A percentile compares a stretch with the other conserved stretches of the same genome.
phyloP scores from a whole-genome alignment of 108 stramenopile species.

The Nannochloropsis gaditana region DNA sequence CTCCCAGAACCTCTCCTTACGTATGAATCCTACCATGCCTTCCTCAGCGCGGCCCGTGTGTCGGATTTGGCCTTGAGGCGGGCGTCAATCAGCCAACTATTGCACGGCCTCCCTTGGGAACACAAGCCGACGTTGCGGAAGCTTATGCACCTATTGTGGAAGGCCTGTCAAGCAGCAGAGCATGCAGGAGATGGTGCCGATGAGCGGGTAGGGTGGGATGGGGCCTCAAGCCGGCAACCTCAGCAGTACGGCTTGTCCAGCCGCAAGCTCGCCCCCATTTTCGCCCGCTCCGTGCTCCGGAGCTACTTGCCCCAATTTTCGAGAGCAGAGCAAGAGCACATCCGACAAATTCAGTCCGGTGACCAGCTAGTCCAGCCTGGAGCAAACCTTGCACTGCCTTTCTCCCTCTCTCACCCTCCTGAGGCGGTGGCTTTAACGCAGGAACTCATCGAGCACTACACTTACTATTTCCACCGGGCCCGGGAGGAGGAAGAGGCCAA shows the following conservation, averaged over 20 bases:
- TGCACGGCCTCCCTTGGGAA: neutral
- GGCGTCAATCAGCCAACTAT: neutral
- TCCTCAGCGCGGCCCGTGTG: neutral
- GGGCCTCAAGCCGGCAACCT: neutral
- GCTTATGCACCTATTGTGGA: neutral
- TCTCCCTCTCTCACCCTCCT: neutral
- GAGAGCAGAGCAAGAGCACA: neutral
- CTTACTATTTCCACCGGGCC: neutral
- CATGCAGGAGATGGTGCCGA: neutral
- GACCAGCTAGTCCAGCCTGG: too few relatives aligned
- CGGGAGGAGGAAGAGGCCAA: neutral
- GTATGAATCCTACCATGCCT: neutral
- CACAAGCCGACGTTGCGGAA: conserved; percentile 8
- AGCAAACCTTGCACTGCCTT: neutral
- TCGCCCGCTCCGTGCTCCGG: neutral
- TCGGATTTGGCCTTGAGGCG: neutral
- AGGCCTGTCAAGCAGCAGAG: neutral
- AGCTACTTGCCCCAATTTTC: neutral
- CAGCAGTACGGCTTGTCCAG: neutral
- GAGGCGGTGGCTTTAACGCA: conserved; percentile 5
- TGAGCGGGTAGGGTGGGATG: neutral
- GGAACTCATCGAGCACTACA: neutral
- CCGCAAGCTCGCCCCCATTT: neutral
- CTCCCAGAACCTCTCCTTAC: neutral
- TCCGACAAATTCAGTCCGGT: too few relatives aligned